Evolutionary conservation across 768 basidiomycete genomes (phyloP).

Genomic region (Boletus huronensis): DNA sequence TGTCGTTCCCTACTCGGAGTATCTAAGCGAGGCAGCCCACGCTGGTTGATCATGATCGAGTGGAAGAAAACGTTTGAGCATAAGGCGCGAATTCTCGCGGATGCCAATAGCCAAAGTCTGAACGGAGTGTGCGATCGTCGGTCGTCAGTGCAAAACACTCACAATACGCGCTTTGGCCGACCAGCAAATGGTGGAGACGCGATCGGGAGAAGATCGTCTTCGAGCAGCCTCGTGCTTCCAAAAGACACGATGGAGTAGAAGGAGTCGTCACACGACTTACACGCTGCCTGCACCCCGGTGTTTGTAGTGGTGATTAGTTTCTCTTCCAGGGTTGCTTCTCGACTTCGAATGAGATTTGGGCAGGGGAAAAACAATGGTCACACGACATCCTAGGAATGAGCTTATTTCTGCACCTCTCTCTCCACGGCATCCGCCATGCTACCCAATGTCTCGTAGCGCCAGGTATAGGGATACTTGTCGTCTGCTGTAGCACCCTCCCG

Average conservation of each 20-base stretch:
- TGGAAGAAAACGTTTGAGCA: neutral
- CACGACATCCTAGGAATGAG: neutral
- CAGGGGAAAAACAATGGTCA: neutral
- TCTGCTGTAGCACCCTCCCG: constrained; percentile 14
- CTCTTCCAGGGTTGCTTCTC: constrained; percentile 3
- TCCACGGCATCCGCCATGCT: constrained; percentile 60
- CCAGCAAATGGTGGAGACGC: neutral
- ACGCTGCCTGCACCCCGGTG: neutral
- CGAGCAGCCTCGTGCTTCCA: neutral
- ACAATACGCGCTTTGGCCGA: neutral
- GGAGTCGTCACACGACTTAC: neutral
- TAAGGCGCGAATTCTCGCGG: neutral
- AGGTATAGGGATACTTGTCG: constrained; percentile 37
- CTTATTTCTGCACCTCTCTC: constrained; percentile 27
- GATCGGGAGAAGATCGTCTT: neutral
- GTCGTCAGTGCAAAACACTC: neutral
- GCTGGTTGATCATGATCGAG: neutral
- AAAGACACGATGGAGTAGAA: neutral
- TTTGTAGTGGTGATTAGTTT: neutral
- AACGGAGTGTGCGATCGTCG: neutral
- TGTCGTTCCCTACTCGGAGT: neutral
- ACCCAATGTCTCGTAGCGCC: constrained; percentile 58
- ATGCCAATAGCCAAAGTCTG: neutral
- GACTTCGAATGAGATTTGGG: neutral
- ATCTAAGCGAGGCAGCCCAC: neutral